Percentiles rank a stretch among this genome's conserved stretches.
phyloP scores from a whole-genome alignment of 148 eudicot species.

The Camellia lanceoleosa region DNA sequence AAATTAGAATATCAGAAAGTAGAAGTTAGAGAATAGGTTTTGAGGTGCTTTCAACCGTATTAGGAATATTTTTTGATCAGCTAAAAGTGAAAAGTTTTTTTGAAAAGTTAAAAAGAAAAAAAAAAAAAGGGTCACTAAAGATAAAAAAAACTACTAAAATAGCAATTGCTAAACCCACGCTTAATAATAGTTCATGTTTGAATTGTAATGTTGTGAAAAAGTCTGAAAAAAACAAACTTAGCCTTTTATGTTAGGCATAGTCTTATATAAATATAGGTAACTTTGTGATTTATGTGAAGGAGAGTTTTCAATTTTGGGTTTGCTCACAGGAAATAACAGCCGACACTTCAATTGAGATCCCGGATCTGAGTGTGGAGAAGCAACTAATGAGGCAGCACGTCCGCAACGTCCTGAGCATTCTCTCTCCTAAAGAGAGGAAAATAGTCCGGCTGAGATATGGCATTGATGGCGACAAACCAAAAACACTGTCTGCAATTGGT shows the following conservation, averaged over 20 bases:
- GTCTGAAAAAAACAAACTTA: background rate
- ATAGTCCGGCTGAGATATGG: slow-evolving; percentile 68
- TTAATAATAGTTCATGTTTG: background rate
- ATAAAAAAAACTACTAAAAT: too few species aligned
- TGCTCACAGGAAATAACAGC: slow-evolving; percentile 69
- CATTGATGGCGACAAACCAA: slow-evolving; percentile 43
- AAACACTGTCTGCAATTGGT: slow-evolving; percentile 72
- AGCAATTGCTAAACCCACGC: too few species aligned
- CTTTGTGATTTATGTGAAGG: background rate
- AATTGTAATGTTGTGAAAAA: background rate
- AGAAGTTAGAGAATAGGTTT: background rate
- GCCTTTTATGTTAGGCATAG: background rate
- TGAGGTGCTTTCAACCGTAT: background rate
- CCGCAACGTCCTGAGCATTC: slow-evolving; percentile 52
- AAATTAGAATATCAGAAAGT: background rate
- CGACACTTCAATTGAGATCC: slow-evolving; percentile 55
- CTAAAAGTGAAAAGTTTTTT: background rate
- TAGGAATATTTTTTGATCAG: background rate
- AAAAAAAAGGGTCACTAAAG: too few species aligned
- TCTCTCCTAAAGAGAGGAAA: slow-evolving; percentile 57
- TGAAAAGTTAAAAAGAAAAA: too few species aligned
- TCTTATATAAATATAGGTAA: background rate
- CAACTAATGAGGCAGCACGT: slow-evolving; percentile 77
- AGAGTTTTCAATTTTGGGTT: background rate
- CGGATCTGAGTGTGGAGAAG: slow-evolving; percentile 48